Base-by-base conservation (phyloP, 176 grass and related monocot species). In the Aegilops bicornis region DNA sequence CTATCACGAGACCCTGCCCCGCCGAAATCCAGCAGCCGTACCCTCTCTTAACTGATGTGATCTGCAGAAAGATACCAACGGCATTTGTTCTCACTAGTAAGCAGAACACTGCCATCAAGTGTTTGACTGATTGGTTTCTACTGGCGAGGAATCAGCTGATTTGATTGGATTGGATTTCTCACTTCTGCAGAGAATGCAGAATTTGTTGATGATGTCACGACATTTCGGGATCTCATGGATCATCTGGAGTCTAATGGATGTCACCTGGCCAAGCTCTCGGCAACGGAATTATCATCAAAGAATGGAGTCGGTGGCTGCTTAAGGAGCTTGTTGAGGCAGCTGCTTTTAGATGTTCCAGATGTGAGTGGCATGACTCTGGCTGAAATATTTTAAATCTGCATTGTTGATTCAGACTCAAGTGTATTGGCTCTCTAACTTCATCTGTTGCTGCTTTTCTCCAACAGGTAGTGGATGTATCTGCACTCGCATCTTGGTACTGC, bases 161-260 rank as follows among this genome's bases (percentile, higher is more conserved):
- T 78, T 86, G 20, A 82, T 85, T 32, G 32, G 20, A 36, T 82
- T 43, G 6, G 8, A 5, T 27, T 61, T 62, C 27, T 74, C 20
- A 24, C 14, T 97, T 92, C 76, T 86, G 48, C 82, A 95, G 95
- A 90, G 90, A 98, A 98, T 79, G 93, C 91, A 0, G 95, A 98
- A 82, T 98, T 85, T 82, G 93, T 95, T 56, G 93, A 98, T 76
- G 93, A 95, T 63, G 61, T 93, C 66, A 69, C 75, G 42, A 95
- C 95, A 20, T 98, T 98, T 82, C 86, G 79, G 83, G 89, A 98
- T 79, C 95, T 95, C 7, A 75, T 83, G 0, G 76, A 52, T 37
- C 88, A 95, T 93, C 68, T 98, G 27, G 89, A 92, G 84, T 90
- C 70, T 78, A 92, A 85, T 83, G 82, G 85, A 24, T 93, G 91